These are phyloP conservation scores for Diplodia corticola DNA, from an alignment of 2,329 filamentous ascomycete species.

Conservation along the genomic window DNA sequence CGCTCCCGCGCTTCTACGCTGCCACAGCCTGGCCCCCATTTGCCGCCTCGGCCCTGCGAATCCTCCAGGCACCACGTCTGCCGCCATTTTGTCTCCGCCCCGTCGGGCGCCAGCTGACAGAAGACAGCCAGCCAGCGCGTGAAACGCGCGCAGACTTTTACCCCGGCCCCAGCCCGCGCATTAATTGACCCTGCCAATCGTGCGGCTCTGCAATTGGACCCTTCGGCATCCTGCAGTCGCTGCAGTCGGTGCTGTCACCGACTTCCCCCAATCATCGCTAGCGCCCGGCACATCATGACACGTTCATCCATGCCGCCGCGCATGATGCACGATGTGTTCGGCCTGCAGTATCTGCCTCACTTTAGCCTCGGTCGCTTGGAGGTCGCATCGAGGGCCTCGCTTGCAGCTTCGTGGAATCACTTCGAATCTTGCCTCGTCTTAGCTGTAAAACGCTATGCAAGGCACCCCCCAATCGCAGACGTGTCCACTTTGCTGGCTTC, in stretches of 20 bases:
- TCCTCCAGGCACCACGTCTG: not conserved
- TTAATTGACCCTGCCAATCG: not conserved
- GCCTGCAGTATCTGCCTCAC: not conserved
- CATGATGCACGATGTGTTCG: constrained; percentile 2
- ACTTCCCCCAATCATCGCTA: not conserved
- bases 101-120: not conserved
- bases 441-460: not conserved
- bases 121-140: not conserved
- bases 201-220: constrained; percentile 10
- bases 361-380: too few relatives aligned
- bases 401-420: not conserved
- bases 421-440: not conserved
- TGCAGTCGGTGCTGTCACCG: not conserved
- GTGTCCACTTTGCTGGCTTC: not conserved
- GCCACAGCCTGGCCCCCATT: not conserved
- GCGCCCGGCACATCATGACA: not conserved
- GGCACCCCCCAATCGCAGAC: not conserved
- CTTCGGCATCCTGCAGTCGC: not conserved
- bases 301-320: not conserved
- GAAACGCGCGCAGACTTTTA: constrained; percentile 4
- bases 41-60: not conserved
- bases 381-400: not conserved
- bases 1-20: not conserved
- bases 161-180: not conserved
- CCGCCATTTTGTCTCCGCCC: not conserved